Evolutionary conservation across 768 basidiomycete species (phyloP).

Genomic region (Boletus rufocinnamomeus): DNA sequence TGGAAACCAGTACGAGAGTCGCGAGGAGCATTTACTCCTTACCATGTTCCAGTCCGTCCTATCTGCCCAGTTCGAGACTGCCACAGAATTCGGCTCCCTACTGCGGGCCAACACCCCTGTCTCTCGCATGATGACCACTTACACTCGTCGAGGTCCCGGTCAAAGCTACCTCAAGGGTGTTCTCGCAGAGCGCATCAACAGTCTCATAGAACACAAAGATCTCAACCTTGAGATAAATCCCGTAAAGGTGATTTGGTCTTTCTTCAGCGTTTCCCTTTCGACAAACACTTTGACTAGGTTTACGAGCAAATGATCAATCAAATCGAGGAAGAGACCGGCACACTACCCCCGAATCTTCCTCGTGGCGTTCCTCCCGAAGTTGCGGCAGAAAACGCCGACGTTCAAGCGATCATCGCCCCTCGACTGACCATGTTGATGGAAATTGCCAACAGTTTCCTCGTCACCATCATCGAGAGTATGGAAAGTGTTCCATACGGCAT

Average conservation of each 20-base stretch:
- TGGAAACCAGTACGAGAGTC: slow-evolving; percentile 97
- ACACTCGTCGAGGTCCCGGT: slow-evolving; percentile 97
- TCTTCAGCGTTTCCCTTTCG: not conserved
- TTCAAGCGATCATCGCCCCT: slow-evolving; percentile 97
- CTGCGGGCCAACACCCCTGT: slow-evolving; percentile 99
- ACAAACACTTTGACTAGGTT: slow-evolving; percentile 53
- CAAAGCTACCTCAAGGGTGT: slow-evolving; percentile 98
- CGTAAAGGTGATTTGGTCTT: slow-evolving; percentile 67
- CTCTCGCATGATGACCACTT: slow-evolving; percentile 99
- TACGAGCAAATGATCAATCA: slow-evolving; percentile 99
- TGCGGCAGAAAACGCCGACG: slow-evolving; percentile 93
- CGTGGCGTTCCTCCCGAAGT: slow-evolving; percentile 92
- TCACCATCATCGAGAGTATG: slow-evolving; percentile 98
- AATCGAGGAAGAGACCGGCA: slow-evolving; percentile 96
- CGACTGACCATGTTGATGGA: slow-evolving; percentile 99
- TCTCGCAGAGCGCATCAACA: slow-evolving; percentile 96
- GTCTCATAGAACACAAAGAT: slow-evolving; percentile 98
- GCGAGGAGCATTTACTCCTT: slow-evolving; percentile 96
- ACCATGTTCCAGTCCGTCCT: slow-evolving; percentile 99
- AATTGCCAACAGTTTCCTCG: slow-evolving; percentile 95
- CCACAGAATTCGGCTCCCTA: slow-evolving; percentile 98
- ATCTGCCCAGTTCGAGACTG: slow-evolving; percentile 98
- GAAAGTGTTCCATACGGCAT: slow-evolving; percentile 99
- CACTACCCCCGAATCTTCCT: slow-evolving; percentile 86
- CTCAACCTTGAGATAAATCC: slow-evolving; percentile 99